Evolutionary conservation across 2,329 filamentous ascomycete species (phyloP).

Genomic region (Volutella citrinella): DNA sequence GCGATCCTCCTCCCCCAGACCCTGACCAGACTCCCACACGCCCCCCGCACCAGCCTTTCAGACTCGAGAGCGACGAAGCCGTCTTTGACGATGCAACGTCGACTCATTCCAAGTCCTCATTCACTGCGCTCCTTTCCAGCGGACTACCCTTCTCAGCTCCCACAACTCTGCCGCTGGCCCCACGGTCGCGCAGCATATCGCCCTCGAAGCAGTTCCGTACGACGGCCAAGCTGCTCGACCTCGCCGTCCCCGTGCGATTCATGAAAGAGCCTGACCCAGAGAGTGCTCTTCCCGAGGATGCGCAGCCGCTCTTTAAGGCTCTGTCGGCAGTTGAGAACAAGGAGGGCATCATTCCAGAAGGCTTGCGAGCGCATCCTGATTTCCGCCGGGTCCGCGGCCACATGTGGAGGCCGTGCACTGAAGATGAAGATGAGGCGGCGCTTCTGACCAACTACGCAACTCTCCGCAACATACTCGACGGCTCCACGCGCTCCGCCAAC

Average conservation of each 20-base stretch:
- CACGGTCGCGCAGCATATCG: too few species aligned
- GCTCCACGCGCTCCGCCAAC: conserved; percentile 5
- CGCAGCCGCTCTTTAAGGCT: conserved; percentile 3
- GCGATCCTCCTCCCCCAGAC: too few species aligned
- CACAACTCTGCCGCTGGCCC: too few species aligned
- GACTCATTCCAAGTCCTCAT: too few species aligned
- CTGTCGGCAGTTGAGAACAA: conserved; percentile 1
- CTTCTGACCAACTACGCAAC: too few species aligned
- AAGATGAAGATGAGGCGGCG: background rate
- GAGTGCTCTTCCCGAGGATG: conserved; percentile 4
- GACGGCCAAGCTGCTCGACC: background rate
- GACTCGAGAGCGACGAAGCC: too few species aligned
- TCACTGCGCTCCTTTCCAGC: too few species aligned
- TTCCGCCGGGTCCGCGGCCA: background rate
- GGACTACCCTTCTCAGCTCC: too few species aligned
- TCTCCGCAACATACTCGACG: conserved; percentile 1
- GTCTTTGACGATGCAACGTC: too few species aligned
- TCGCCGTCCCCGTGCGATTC: conserved; percentile 2
- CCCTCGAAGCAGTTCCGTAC: conserved; percentile 5
- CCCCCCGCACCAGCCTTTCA: too few species aligned
- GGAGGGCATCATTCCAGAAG: conserved; percentile 6
- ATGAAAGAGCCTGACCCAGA: conserved; percentile 1
- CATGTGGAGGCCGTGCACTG: conserved; percentile 7
- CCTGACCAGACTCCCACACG: too few species aligned
- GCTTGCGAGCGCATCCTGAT: background rate